A percentile compares a stretch with the other conserved stretches of the same genome.
phyloP scores from a whole-genome alignment of 2,329 filamentous ascomycete genomes.

The Dactylellina parvicollis region DNA sequence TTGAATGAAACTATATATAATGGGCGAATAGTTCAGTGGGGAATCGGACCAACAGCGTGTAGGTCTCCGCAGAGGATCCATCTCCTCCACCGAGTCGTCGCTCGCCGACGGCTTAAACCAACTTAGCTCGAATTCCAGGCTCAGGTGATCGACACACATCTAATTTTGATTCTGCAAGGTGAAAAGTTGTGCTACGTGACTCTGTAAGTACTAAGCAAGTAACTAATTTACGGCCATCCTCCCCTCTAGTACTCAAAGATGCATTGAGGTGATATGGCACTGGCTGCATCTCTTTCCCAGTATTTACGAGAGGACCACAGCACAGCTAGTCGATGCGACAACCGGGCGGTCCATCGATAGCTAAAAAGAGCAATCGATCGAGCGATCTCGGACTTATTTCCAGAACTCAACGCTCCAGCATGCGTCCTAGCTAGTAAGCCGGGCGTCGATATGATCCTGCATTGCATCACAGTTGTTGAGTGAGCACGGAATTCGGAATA shows the following conservation, averaged over 20 bases:
- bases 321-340: too few relatives aligned
- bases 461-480: slow-evolving; percentile 42
- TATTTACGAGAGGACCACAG: too few relatives aligned
- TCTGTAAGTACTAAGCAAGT: slow-evolving; percentile 6
- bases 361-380: slow-evolving; percentile 1
- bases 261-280: neutral
- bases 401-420: slow-evolving; percentile 20
- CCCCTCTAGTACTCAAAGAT: slow-evolving; percentile 12
- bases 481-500: slow-evolving; percentile 46
- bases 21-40: slow-evolving; percentile 24
- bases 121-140: slow-evolving; percentile 12
- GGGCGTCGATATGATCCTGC: slow-evolving; percentile 23
- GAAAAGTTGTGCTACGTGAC: slow-evolving; percentile 44
- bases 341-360: too few relatives aligned
- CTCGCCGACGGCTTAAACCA: slow-evolving; percentile 40
- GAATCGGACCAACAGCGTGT: slow-evolving; percentile 45
- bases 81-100: slow-evolving; percentile 9
- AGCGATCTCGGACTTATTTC: slow-evolving; percentile 24
- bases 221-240: slow-evolving; percentile 3
- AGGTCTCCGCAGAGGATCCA: slow-evolving; percentile 43
- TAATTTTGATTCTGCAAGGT: slow-evolving; percentile 49
- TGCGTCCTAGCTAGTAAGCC: slow-evolving; percentile 4
- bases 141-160: slow-evolving; percentile 48
- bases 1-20: slow-evolving; percentile 31
- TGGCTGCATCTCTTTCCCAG: neutral